These are phyloP conservation scores for Amphicarpaea edgeworthii DNA, from an alignment of 306 rosid species.

Conservation along the genomic window DNA sequence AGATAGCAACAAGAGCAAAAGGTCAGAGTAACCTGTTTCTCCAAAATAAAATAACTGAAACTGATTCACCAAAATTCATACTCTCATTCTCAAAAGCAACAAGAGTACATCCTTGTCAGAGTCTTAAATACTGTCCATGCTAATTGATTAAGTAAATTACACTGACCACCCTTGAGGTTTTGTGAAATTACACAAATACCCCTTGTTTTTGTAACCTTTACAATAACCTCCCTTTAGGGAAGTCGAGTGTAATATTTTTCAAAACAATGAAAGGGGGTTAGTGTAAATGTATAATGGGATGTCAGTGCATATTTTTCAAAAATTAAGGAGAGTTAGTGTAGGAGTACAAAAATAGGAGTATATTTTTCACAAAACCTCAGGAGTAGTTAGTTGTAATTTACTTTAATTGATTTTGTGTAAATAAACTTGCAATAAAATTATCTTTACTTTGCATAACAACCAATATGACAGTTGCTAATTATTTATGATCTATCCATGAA, in stretches of 20 bases:
- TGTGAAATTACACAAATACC: too few relatives aligned
- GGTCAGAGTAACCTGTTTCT: constrained; percentile 26
- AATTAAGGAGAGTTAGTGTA: too few relatives aligned
- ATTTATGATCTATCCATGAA: constrained; percentile 20
- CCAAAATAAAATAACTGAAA: constrained; percentile 17
- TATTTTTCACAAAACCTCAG: too few relatives aligned
- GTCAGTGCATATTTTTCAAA: too few relatives aligned
- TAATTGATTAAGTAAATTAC: neutral
- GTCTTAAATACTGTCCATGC: constrained; percentile 11
- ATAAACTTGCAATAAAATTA: constrained; percentile 4
- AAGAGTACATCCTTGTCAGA: neutral
- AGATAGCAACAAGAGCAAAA: neutral
- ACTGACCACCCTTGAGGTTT: too few relatives aligned
- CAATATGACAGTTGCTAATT: neutral
- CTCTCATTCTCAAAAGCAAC: constrained; percentile 20
- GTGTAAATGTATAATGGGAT: too few relatives aligned
- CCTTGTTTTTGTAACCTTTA: too few relatives aligned
- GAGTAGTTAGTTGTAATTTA: too few relatives aligned
- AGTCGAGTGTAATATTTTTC: too few relatives aligned
- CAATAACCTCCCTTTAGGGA: too few relatives aligned
- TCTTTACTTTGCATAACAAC: constrained; percentile 32
- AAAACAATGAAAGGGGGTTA: too few relatives aligned
- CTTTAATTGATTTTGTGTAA: neutral
- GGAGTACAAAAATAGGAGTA: too few relatives aligned
- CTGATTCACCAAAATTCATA: neutral